Evolutionary conservation across 2,329 filamentous ascomycete species (phyloP).

Genomic region (Alternaria gansuensis): DNA sequence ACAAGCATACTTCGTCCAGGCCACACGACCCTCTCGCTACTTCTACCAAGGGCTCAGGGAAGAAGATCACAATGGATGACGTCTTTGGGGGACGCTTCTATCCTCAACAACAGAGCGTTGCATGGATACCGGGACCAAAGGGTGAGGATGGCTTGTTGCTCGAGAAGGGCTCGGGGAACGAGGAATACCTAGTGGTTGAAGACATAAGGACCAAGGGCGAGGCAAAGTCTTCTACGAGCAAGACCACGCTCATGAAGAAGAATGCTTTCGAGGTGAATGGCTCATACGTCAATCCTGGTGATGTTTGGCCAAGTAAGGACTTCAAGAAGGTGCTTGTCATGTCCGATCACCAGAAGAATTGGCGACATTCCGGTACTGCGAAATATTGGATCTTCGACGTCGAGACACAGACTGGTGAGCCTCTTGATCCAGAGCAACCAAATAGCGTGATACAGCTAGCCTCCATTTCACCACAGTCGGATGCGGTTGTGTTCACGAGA

Average conservation of each 20-base stretch:
- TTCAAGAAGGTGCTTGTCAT: slow-evolving; percentile 86
- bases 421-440: slow-evolving; percentile 75
- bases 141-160: slow-evolving; percentile 87
- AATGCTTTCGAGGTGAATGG: slow-evolving; percentile 68
- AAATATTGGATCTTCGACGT: slow-evolving; percentile 95
- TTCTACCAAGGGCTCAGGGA: slow-evolving; percentile 69
- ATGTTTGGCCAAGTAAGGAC: slow-evolving; percentile 80
- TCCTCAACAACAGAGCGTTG: slow-evolving; percentile 70
- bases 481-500: slow-evolving; percentile 87
- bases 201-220: slow-evolving; percentile 72
- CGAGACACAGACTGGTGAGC: slow-evolving; percentile 75
- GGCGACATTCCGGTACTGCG: slow-evolving; percentile 88
- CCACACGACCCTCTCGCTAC: slow-evolving; percentile 75
- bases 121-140: slow-evolving; percentile 77
- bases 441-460: slow-evolving; percentile 80
- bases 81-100: slow-evolving; percentile 72
- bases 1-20: slow-evolving; percentile 70
- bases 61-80: slow-evolving; percentile 76
- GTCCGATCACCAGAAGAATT: slow-evolving; percentile 76
- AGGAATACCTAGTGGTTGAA: slow-evolving; percentile 83
- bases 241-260: slow-evolving; percentile 78
- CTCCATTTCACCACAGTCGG: slow-evolving; percentile 85
- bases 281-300: slow-evolving; percentile 64
- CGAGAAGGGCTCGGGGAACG: slow-evolving; percentile 68
- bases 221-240: slow-evolving; percentile 56